phyloP scores from a whole-genome alignment of 139 green algal genomes.

The Chlamydomonas sphaeroides region DNA sequence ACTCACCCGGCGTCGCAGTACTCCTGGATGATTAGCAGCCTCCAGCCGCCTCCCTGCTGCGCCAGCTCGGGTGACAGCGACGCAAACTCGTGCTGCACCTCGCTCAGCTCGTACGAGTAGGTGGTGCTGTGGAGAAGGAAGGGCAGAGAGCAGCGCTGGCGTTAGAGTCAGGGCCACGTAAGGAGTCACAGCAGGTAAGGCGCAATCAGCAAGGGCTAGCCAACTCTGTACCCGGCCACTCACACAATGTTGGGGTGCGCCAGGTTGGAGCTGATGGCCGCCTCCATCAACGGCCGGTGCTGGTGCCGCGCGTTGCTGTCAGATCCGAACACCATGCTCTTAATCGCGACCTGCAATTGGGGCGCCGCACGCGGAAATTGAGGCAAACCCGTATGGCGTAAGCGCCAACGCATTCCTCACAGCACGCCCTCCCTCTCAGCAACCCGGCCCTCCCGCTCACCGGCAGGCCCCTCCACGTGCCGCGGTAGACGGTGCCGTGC shows the following conservation, averaged over 20 bases:
- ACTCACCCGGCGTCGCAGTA: conserved; percentile 41
- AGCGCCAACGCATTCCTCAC: background rate
- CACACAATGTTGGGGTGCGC: conserved; percentile 51
- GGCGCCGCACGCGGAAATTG: background rate
- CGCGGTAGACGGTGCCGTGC: conserved; percentile 40
- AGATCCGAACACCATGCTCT: conserved; percentile 37
- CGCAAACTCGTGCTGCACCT: conserved; percentile 40
- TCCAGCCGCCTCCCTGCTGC: conserved; percentile 38
- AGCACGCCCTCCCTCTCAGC: no score
- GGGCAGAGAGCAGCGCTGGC: background rate
- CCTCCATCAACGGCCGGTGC: conserved; percentile 33
- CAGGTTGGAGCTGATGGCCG: conserved; percentile 48
- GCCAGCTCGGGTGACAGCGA: conserved; percentile 18
- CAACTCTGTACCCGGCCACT: background rate
- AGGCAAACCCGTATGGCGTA: background rate
- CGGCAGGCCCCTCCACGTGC: conserved; percentile 34
- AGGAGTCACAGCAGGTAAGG: background rate
- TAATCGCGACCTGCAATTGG: conserved; percentile 25
- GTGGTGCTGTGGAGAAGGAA: conserved; percentile 11
- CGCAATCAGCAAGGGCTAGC: background rate
- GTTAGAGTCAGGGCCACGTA: no score
- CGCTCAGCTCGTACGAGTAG: conserved; percentile 37
- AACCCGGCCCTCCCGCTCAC: background rate
- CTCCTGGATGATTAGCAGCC: conserved; percentile 51
- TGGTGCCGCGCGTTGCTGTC: conserved; percentile 18